Evolutionary conservation across 2,329 filamentous ascomycete species (phyloP), one percentile per base, ranked within the genome.

Genomic region (Hypoxylon sp.): DNA sequence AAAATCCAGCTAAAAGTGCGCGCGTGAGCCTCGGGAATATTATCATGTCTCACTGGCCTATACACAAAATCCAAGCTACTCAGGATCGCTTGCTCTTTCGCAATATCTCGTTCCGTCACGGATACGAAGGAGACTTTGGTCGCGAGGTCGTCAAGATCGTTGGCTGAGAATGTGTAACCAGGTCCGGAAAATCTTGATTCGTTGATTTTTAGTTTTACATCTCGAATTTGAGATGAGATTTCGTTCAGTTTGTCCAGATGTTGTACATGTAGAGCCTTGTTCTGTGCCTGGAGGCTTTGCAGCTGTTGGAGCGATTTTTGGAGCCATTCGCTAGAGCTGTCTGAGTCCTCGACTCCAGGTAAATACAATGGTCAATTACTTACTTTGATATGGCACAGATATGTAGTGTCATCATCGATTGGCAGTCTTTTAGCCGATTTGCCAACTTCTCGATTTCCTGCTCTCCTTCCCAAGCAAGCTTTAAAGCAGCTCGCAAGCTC

Each of bases 31-130:
- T 67, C 62, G 10, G 65, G 22, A 24, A 72, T 71, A n/a, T 47
- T 37, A 8, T 69, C 51, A 14, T 69, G 66, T 19, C 70, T 66
- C 17, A 39, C 39, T 9, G 37, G 5, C 10, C 70, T 67, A 9
- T 56, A 54, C 6, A 59, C 33, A 19, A 61, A 72, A 50, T 52
- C 66, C 13, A 72, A 37, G 19, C 67, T 69, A 29, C 60, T 55
- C 13, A 73, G 31, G 39, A 72, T 68, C 4, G 60, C 65, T 29
- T 73, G 70, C 22, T 73, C 67, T 29, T 70, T 73, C 10, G 56
- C 14, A 17, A 57, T 57, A 17, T 63, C 26, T 17, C 60, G 60
- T 35, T 57, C 46, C 17, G 19, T 37, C 35, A 63, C 11, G 4
- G 60, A 63, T 31, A 63, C 31, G 19, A 29, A 35, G 6, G 60